Percentiles rank a stretch among this genome's conserved stretches.
phyloP scores from a whole-genome alignment of 2,329 filamentous ascomycete species.

The Aspergillus sp. region DNA sequence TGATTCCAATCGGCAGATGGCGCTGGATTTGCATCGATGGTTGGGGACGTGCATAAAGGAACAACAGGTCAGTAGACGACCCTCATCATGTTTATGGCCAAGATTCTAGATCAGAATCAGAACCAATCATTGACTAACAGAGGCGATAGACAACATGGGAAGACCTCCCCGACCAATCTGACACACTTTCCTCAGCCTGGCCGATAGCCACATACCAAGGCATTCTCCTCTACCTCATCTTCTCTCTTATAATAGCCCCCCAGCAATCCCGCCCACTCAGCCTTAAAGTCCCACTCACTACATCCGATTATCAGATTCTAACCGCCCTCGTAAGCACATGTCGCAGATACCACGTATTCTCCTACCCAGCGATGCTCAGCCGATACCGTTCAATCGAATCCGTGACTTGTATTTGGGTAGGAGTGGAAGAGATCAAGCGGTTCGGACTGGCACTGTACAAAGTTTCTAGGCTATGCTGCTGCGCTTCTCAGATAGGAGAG shows the following conservation, averaged over 20 bases:
- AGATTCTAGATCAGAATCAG: background rate
- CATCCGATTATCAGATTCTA: conserved; percentile 16
- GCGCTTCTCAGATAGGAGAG: background rate
- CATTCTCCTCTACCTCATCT: conserved; percentile 29
- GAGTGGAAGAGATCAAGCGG: conserved; percentile 26
- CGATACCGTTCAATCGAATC: conserved; percentile 16
- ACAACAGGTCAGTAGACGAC: conserved; percentile 9
- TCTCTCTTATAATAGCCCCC: conserved; percentile 14
- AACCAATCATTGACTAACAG: background rate
- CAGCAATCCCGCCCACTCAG: background rate
- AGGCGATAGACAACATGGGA: conserved; percentile 1
- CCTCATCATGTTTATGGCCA: background rate
- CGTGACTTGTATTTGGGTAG: conserved; percentile 20
- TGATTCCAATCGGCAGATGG: conserved; percentile 8
- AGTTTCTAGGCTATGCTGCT: conserved; percentile 9
- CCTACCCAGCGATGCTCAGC: conserved; percentile 23
- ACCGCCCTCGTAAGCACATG: conserved; percentile 20
- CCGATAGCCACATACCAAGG: conserved; percentile 30
- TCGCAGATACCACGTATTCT: conserved; percentile 20
- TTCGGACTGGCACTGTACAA: conserved; percentile 25
- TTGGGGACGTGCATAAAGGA: conserved; percentile 16
- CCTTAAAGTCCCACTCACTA: conserved; percentile 4
- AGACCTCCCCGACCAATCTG: background rate
- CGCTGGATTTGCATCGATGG: conserved; percentile 19
- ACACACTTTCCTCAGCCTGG: conserved; percentile 14